phyloP scores from a whole-genome alignment of 768 basidiomycete species.

The Boletus tomentosulus region DNA sequence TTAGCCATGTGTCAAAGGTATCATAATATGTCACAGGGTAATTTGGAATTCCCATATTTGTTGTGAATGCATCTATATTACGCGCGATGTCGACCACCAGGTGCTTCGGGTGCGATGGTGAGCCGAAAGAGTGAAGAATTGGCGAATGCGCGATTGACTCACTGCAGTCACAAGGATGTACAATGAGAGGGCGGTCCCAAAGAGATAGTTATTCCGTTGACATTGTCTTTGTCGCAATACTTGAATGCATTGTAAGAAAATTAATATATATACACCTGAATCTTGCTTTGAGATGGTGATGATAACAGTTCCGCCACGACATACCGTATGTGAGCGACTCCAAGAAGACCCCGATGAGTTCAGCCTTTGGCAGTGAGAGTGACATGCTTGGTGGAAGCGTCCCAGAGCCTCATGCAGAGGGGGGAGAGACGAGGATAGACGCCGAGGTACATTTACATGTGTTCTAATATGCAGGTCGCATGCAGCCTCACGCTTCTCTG shows the following conservation, averaged over 20 bases:
- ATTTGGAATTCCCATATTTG: not conserved
- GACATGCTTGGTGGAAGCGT: not conserved
- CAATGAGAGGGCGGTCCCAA: not conserved
- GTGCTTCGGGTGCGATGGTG: not conserved
- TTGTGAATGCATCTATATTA: slow-evolving; percentile 1
- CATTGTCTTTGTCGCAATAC: not conserved
- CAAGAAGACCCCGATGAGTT: slow-evolving; percentile 2
- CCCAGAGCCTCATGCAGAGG: not conserved
- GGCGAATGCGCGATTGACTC: not conserved
- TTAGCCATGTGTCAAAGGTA: not conserved
- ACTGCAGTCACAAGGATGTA: not conserved
- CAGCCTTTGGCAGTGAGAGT: not conserved
- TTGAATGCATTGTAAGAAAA: not conserved
- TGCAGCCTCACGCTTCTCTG: not conserved
- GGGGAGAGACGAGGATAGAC: not conserved
- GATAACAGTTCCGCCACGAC: not conserved
- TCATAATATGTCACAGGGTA: not conserved
- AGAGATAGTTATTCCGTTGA: not conserved
- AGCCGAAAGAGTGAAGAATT: not conserved
- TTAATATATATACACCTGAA: not conserved
- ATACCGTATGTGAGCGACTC: not conserved
- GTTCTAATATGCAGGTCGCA: not conserved
- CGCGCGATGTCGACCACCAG: not conserved
- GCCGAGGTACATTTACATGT: not conserved
- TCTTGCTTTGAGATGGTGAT: not conserved